Conservation (phyloP, 1,284 basidiomycete genomes). For the Uromyces viciae-fabae region DNA sequence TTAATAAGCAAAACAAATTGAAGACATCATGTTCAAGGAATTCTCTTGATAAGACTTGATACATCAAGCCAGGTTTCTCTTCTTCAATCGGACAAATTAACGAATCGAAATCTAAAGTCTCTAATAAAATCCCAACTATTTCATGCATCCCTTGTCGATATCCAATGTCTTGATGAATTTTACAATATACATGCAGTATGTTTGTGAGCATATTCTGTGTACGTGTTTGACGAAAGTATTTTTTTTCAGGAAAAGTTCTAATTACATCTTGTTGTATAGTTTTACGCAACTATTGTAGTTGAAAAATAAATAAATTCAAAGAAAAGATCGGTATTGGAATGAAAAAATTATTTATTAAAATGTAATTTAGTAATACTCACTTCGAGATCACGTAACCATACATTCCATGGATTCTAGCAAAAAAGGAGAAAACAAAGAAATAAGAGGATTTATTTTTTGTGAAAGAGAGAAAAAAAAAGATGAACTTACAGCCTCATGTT, state of each 20-base stretch:
- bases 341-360: neutral
- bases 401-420: constrained; percentile 22
- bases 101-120: constrained; percentile 47
- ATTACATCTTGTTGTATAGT: constrained; percentile 22
- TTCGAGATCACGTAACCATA: constrained; percentile 12
- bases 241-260: constrained; percentile 20
- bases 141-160: constrained; percentile 56
- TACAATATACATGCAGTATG: constrained; percentile 52
- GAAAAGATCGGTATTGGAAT: neutral
- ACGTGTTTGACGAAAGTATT: constrained; percentile 16
- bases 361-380: neutral
- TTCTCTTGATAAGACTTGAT: constrained; percentile 46
- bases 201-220: constrained; percentile 14
- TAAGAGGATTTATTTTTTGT: too few species aligned
- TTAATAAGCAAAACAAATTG: constrained; percentile 49
- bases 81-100: neutral
- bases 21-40: constrained; percentile 52
- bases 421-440: neutral
- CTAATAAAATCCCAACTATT: constrained; percentile 51
- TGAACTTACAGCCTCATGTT: constrained; percentile 1
- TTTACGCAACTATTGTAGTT: constrained; percentile 20
- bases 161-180: constrained; percentile 50
- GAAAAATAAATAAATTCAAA: neutral
- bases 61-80: constrained; percentile 16
- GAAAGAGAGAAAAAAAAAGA: neutral